Percentiles rank a stretch among this genome's conserved stretches.
Evolutionary conservation across 768 basidiomycete species (phyloP).

Genomic region (Saitozyma sp.): DNA sequence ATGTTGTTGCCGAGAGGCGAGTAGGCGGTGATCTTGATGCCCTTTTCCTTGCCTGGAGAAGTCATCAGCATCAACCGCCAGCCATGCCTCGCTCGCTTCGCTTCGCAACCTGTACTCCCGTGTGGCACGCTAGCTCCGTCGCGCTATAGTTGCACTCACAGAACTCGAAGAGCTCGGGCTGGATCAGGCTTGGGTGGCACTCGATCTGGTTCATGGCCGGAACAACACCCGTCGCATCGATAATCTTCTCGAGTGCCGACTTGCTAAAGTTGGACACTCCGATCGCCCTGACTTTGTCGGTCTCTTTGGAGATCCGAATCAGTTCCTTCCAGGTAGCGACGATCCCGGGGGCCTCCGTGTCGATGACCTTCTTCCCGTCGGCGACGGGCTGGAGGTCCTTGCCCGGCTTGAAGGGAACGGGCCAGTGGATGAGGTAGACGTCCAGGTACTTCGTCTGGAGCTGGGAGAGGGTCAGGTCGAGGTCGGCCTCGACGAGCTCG

Average conservation of each 20-base stretch:
- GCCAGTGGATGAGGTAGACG: constrained; percentile 59
- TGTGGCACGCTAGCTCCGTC: too few relatives aligned
- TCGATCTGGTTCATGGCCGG: constrained; percentile 77
- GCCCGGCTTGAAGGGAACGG: constrained; percentile 18
- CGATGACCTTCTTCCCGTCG: too few relatives aligned
- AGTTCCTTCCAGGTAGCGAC: constrained; percentile 40
- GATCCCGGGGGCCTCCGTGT: too few relatives aligned
- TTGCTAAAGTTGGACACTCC: constrained; percentile 79
- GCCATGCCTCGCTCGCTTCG: too few relatives aligned
- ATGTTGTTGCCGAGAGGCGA: constrained; percentile 42
- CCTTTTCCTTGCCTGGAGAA: constrained; percentile 32
- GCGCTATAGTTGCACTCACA: constrained; percentile 55
- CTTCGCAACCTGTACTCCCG: too few relatives aligned
- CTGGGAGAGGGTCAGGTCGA: constrained; percentile 72
- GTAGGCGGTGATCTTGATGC: constrained; percentile 45
- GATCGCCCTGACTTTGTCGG: constrained; percentile 74
- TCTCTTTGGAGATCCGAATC: constrained; percentile 56
- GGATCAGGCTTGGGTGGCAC: constrained; percentile 75
- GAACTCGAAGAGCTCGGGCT: constrained; percentile 69
- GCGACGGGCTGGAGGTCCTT: too few relatives aligned
- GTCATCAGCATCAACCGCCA: background rate
- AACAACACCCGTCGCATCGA: constrained; percentile 67
- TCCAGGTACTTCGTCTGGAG: constrained; percentile 77
- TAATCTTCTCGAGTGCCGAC: constrained; percentile 66
- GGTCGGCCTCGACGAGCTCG: constrained; percentile 56